Conservation (phyloP, 495 filamentous ascomycete species). For the Penicillium simplicissimum region DNA sequence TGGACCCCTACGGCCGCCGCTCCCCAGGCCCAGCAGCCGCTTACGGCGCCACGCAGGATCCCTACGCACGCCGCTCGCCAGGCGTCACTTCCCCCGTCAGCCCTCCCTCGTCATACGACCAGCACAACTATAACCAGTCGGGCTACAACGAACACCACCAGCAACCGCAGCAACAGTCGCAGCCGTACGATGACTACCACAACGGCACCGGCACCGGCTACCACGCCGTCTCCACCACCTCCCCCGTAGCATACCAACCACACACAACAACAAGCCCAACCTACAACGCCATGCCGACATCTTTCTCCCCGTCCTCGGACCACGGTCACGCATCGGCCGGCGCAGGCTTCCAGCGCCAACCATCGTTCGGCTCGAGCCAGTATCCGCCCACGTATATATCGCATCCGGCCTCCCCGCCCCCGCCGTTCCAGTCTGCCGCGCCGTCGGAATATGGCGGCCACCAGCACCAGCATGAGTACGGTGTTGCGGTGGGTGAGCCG, state of each 20-base stretch:
- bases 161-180: not conserved
- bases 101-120: conserved; percentile 29
- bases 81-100: conserved; percentile 26
- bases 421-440: conserved; percentile 33
- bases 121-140: conserved; percentile 31
- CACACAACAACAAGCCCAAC: conserved; percentile 6
- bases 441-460: conserved; percentile 23
- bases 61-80: conserved; percentile 30
- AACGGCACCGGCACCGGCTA: conserved; percentile 13
- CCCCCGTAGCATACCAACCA: conserved; percentile 31
- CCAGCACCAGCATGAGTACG: conserved; percentile 6
- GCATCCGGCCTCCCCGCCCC: conserved; percentile 37
- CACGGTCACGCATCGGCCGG: conserved; percentile 1
- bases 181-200: conserved; percentile 30
- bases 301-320: conserved; percentile 16
- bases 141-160: conserved; percentile 17
- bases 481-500: conserved; percentile 7
- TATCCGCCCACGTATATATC: conserved; percentile 32
- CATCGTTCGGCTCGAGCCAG: conserved; percentile 31
- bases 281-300: conserved; percentile 23
- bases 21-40: conserved; percentile 23
- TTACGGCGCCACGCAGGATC: conserved; percentile 18
- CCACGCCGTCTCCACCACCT: conserved; percentile 23
- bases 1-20: conserved; percentile 23
- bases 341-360: conserved; percentile 31